Percentiles rank a stretch among this genome's conserved stretches.
Conservation (phyloP, 2,329 filamentous ascomycete genomes). For the Pseudocercospora eumusae region DNA sequence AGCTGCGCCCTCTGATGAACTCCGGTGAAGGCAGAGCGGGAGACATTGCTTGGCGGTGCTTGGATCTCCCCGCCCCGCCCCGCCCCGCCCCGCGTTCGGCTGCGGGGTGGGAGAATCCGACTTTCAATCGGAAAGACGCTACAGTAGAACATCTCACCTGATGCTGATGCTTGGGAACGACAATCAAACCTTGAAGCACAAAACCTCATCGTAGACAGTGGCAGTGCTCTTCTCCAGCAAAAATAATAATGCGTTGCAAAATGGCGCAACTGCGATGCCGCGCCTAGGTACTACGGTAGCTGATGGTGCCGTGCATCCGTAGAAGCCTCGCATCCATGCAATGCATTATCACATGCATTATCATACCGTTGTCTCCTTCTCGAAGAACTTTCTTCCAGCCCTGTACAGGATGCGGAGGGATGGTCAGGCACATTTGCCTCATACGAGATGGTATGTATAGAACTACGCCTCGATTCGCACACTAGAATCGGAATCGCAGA, state of each 20-base stretch:
- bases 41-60: neutral
- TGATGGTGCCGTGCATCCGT: neutral
- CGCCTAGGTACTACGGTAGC: no score
- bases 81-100: no score
- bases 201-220: constrained; percentile 1
- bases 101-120: neutral
- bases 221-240: neutral
- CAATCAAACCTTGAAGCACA: neutral
- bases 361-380: neutral
- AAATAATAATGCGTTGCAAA: neutral
- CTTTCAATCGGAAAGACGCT: no score
- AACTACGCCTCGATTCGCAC: no score
- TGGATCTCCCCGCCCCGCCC: no score
- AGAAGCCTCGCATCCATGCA: no score
- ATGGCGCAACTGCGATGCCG: neutral
- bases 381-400: constrained; percentile 1
- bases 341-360: no score
- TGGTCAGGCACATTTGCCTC: no score
- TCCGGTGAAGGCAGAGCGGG: constrained; percentile 2
- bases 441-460: no score
- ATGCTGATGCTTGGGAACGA: constrained; percentile 1
- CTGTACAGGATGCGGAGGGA: no score
- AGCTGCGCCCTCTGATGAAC: no score
- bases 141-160: neutral
- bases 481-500: neutral